Evolutionary conservation across 2,329 filamentous ascomycete genomes (phyloP), one percentile per base, ranked within the genome.

Genomic region (Aspergillus intermedius): DNA sequence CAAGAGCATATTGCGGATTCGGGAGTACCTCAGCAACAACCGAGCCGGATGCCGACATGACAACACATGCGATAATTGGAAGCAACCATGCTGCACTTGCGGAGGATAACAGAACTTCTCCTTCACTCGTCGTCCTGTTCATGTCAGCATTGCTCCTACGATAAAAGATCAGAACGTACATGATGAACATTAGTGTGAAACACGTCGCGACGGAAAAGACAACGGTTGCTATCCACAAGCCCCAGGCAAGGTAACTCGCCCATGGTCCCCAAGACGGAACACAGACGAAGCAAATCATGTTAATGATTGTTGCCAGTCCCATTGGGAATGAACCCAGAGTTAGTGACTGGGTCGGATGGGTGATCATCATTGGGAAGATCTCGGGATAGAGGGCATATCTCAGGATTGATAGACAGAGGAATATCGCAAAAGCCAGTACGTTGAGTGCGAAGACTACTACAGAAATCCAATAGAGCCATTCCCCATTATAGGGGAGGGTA

Each of bases 281-380:
- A 60, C 81, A 84, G 30, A 79, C 70, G 41, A 80, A 72, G 12
- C 82, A 72, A 63, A 80, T 78, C 74, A 81, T 80, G 52, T 82
- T 79, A 49, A 86, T 77, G 41, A 86, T 77, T 2, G 82, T 86
- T 0, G 81, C 79, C 51, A 86, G 76, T 0, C 75, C 82, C 79
- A 86, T 85, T 1, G 82, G 82, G 41, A 84, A 76, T 0, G 80
- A 83, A 1, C 78, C 83, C 3, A 87, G 65, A 55, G 87, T 87
- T 32, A 87, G 69, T 1, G 78, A 81, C 57, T 87, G 81, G 1
- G 74, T 76, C 0, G 81, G 82, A 60, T 87, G 80, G 3, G 71
- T 67, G 19, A 86, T 74, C 82, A 87, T 84, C 17, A 76, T 78
- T 0, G 52, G 58, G 78, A 81, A 87, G 25, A 86, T 81, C 47